These are phyloP conservation scores for Podochytrium sp. DNA, from an alignment of 192 early-diverging fungal species.

Conservation along the genomic window DNA sequence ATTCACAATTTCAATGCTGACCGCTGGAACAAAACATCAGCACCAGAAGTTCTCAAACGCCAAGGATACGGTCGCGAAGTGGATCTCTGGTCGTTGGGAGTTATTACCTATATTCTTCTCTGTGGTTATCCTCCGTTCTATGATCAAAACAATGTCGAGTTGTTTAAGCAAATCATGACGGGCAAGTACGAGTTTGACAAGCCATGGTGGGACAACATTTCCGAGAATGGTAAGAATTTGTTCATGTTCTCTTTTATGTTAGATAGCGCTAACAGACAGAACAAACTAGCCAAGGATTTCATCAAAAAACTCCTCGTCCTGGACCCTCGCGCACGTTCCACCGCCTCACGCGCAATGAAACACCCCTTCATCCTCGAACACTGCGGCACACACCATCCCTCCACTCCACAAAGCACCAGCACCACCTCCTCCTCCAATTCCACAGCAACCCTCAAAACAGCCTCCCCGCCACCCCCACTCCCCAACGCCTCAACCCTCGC, in stretches of 20 bases:
- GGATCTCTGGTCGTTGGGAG: conserved; percentile 95
- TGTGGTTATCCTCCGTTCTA: conserved; percentile 90
- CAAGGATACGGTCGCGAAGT: conserved; percentile 74
- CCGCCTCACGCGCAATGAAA: conserved; percentile 45
- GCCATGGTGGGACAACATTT: conserved; percentile 80
- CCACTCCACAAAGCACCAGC: background rate
- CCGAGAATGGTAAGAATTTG: conserved; percentile 58
- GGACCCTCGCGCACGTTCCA: conserved; percentile 55
- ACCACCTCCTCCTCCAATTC: too few relatives aligned
- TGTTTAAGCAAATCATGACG: conserved; percentile 69
- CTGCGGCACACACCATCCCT: conserved; percentile 31
- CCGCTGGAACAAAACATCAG: conserved; percentile 39
- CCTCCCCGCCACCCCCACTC: background rate
- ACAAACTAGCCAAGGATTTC: conserved; percentile 66
- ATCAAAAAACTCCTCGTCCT: conserved; percentile 60
- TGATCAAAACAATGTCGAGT: conserved; percentile 62
- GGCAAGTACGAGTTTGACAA: conserved; percentile 77
- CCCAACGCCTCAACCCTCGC: conserved; percentile 6
- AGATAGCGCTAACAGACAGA: background rate
- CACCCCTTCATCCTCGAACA: conserved; percentile 56
- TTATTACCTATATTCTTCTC: conserved; percentile 90
- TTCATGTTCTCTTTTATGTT: background rate
- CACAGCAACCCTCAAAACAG: too few relatives aligned
- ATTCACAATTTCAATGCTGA: background rate
- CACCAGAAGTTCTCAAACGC: conserved; percentile 83